Evolutionary conservation across 2,329 filamentous ascomycete genomes (phyloP).

Genomic region (Nemania sp.): DNA sequence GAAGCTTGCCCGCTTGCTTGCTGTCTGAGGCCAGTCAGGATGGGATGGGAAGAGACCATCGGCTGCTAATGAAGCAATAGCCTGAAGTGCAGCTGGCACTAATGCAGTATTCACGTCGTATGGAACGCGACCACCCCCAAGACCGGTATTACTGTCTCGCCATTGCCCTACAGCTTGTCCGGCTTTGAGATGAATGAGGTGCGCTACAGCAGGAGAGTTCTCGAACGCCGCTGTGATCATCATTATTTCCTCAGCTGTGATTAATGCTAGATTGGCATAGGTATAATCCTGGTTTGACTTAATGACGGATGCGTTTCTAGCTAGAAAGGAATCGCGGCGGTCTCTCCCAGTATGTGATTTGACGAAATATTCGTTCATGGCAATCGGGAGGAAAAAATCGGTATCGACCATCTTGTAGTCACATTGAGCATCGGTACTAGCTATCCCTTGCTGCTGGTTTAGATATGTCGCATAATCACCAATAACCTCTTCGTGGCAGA

Average conservation of each 20-base stretch:
- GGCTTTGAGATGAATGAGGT: slow-evolving; percentile 69
- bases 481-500: slow-evolving; percentile 74
- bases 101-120: slow-evolving; percentile 75
- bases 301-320: slow-evolving; percentile 61
- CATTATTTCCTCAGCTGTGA: slow-evolving; percentile 70
- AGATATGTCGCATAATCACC: slow-evolving; percentile 73
- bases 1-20: slow-evolving; percentile 65
- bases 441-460: slow-evolving; percentile 65
- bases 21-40: slow-evolving; percentile 59
- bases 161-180: slow-evolving; percentile 69
- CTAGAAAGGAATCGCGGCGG: slow-evolving; percentile 54
- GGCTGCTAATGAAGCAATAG: slow-evolving; percentile 65
- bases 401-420: slow-evolving; percentile 74
- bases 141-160: slow-evolving; percentile 70
- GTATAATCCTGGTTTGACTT: slow-evolving; percentile 63
- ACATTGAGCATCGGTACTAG: slow-evolving; percentile 65
- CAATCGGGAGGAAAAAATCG: slow-evolving; percentile 69
- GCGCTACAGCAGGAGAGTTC: slow-evolving; percentile 61
- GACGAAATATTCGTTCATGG: slow-evolving; percentile 70
- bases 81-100: slow-evolving; percentile 69
- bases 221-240: slow-evolving; percentile 66
- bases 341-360: slow-evolving; percentile 56
- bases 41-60: slow-evolving; percentile 64
- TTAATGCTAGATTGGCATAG: slow-evolving; percentile 63
- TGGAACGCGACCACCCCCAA: slow-evolving; percentile 72